These are phyloP conservation scores for Fragilaria radians DNA, from an alignment of 108 stramenopile genomes.

Conservation along the genomic window DNA sequence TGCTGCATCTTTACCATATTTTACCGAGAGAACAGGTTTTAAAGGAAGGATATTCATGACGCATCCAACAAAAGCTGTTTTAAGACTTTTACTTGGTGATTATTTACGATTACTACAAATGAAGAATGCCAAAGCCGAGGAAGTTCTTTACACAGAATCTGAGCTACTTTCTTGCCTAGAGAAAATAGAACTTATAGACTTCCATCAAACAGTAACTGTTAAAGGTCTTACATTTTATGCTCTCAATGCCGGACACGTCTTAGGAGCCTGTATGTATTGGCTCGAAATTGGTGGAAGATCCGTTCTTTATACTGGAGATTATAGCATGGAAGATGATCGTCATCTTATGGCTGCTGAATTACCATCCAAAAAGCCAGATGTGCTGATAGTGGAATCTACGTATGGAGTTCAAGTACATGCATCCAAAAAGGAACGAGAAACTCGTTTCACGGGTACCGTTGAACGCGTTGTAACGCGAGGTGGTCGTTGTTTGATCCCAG, in stretches of 20 bases:
- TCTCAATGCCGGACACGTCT: slow-evolving; percentile 96
- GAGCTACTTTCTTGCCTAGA: slow-evolving; percentile 90
- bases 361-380: slow-evolving; percentile 84
- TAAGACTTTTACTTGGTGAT: slow-evolving; percentile 89
- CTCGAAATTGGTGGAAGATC: slow-evolving; percentile 92
- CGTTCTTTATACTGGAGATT: slow-evolving; percentile 98
- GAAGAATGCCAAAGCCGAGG: slow-evolving; percentile 58
- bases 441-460: slow-evolving; percentile 86
- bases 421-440: slow-evolving; percentile 87
- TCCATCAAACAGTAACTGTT: slow-evolving; percentile 86
- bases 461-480: slow-evolving; percentile 84
- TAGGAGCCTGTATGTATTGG: slow-evolving; percentile 98
- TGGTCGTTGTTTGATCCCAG: slow-evolving; percentile 94
- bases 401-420: slow-evolving; percentile 96
- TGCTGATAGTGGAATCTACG: slow-evolving; percentile 94
- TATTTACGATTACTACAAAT: slow-evolving; percentile 81
- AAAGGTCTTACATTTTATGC: slow-evolving; percentile 92
- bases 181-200: slow-evolving; percentile 94
- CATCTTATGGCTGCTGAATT: slow-evolving; percentile 97
- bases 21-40: slow-evolving; percentile 97
- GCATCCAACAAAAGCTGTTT: slow-evolving; percentile 96
- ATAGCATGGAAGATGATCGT: slow-evolving; percentile 94
- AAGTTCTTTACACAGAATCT: slow-evolving; percentile 87
- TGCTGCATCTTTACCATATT: slow-evolving; percentile 93
- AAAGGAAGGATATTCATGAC: slow-evolving; percentile 95